These are phyloP conservation scores for Chlamydomonas eustigma DNA, from an alignment of 139 green algal species.

Conservation along the genomic window DNA sequence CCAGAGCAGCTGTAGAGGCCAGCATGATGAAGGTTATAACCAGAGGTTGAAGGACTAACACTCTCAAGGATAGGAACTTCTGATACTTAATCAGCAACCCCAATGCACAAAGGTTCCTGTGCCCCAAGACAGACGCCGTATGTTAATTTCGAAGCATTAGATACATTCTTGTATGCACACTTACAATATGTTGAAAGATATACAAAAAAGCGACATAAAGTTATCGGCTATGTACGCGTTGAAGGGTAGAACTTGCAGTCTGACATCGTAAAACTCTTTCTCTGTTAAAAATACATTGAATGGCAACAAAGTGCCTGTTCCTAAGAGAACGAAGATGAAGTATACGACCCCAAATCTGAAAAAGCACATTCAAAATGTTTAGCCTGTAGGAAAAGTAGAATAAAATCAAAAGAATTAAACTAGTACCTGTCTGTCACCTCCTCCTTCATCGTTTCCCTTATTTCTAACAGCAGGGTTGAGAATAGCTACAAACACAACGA, in stretches of 20 bases:
- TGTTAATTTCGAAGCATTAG: too few species aligned
- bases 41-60: constrained; percentile 46
- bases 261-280: constrained; percentile 50
- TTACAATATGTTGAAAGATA: constrained; percentile 40
- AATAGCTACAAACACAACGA: neutral
- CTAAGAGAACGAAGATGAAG: constrained; percentile 43
- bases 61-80: constrained; percentile 33
- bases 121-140: too few species aligned
- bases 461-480: neutral
- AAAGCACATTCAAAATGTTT: neutral
- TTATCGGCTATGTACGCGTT: constrained; percentile 36
- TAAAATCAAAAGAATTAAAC: neutral
- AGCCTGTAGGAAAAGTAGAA: neutral
- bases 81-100: constrained; percentile 44
- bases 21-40: constrained; percentile 47
- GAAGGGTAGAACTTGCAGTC: constrained; percentile 31
- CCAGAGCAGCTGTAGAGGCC: constrained; percentile 37
- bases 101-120: constrained; percentile 34
- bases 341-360: constrained; percentile 39
- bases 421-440: constrained; percentile 17
- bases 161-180: neutral
- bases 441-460: constrained; percentile 14
- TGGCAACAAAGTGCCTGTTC: constrained; percentile 33
- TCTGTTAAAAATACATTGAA: constrained; percentile 49
- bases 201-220: constrained; percentile 41